Conservation (phyloP, 148 eudicot species). For the Drosera capensis region DNA sequence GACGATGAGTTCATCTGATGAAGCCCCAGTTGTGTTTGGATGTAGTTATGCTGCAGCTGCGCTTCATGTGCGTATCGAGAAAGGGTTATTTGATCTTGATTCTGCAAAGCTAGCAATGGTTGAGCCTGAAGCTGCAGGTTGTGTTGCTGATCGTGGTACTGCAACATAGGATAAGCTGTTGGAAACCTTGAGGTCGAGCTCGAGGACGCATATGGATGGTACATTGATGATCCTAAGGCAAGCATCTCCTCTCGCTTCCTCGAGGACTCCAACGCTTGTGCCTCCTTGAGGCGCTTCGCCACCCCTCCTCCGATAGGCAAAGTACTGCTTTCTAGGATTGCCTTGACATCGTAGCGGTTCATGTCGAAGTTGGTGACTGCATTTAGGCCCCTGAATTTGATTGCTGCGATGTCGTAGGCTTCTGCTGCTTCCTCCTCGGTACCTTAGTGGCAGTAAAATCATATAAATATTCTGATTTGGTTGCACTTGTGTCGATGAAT, state of each 20-base stretch:
- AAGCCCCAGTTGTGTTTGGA: constrained; percentile 42
- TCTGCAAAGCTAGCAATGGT: constrained; percentile 48
- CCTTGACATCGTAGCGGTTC: constrained; percentile 84
- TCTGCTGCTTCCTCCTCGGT: constrained; percentile 99
- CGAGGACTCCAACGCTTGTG: constrained; percentile 77
- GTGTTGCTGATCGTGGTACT: constrained; percentile 23
- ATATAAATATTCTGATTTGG: too few relatives aligned
- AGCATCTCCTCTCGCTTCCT: constrained; percentile 71
- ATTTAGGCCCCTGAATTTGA: constrained; percentile 83
- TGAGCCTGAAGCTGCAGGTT: constrained; percentile 10
- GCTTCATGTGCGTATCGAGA: constrained; percentile 22
- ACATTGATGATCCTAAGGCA: constrained; percentile 19
- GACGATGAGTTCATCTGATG: constrained; percentile 14
- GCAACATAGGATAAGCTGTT: constrained; percentile 44
- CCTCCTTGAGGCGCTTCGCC: constrained; percentile 85
- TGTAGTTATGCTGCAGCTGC: constrained; percentile 28
- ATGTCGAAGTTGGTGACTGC: constrained; percentile 97
- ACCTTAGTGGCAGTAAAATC: constrained; percentile 21
- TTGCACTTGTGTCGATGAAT: too few relatives aligned
- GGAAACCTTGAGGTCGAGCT: background rate
- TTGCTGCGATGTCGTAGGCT: constrained; percentile 95
- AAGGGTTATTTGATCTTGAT: constrained; percentile 20
- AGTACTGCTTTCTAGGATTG: constrained; percentile 78
- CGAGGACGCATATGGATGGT: background rate
- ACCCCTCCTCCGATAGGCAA: constrained; percentile 96